Evolutionary conservation across 2,329 filamentous ascomycete species (phyloP), one percentile per base, ranked within the genome.

Genomic region (Coccinonectria pachysandricola): DNA sequence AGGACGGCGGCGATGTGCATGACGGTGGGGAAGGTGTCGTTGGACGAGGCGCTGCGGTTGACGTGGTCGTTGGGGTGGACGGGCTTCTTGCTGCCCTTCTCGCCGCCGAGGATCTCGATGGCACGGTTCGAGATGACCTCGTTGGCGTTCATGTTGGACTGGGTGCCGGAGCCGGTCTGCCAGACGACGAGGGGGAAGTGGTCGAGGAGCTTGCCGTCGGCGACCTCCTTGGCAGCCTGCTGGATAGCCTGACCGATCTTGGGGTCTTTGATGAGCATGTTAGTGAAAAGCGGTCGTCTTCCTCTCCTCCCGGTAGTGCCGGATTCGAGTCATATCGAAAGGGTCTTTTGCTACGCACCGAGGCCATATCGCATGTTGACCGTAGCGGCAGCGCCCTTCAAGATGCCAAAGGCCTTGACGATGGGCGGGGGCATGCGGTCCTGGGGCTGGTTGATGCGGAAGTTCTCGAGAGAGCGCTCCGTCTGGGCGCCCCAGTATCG

Each of bases 71-170:
- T 98, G 50, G 91, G 91, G 65, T 98, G 91, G 40, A 98, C 91
- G 15, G 91, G 91, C 69, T 92, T 94, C 79, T 96, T 96, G 73
- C 68, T 79, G 46, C 91, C 91, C 83, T 86, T 94, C 42, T 71
- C 71, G 48, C 91, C 91, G 46, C 91, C 91, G 28, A 96, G 72
- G 39, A 96, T 93, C 68, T 96, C 88, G 59, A 96, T 96, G 41
- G 91, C 91, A 42, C 91, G 84, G 74, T 96, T 98, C 41, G 88
- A 95, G 60, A 98, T 96, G 60, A 98, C 91, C 60, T 98, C 91
- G 68, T 98, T 98, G 56, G 88, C 87, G 66, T 98, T 98, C 91
- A 96, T 96, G 75, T 94, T 96, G 59, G 87, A 95, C 69, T 96
- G 91, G 15, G 91, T 96, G 54, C 91, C 91, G 26, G 91, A 96